Base-by-base conservation (phyloP, 305 asterid species). In the Fraxinus ornus region DNA sequence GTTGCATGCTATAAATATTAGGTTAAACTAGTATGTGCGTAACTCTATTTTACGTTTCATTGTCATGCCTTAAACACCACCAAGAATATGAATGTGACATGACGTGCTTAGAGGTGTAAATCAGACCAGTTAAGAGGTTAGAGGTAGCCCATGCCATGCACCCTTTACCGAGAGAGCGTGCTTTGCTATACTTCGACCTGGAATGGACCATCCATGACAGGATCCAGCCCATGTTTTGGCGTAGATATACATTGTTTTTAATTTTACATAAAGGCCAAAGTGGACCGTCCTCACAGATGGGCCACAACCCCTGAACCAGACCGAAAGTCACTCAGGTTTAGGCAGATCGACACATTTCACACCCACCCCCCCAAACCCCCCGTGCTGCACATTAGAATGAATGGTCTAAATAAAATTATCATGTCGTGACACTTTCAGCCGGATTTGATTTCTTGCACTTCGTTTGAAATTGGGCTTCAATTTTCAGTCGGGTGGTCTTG, bases 401-500 rank as follows among this genome's bases (percentile, higher is more conserved):
- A 41, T 41, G 49, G 49, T 41, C 49, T 8, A 8, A 9, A 41
- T 8, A 41, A 41, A 41, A 41, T 41, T 41, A 8, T 15, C 12
- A 15, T 41, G 17, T 41, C 15, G 2, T 41, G 3, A 41, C 52
- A 41, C 8, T 41, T 49, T 49, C 19, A 49, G 60, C 60, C 2
- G 60, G 1, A 49, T 49, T 49, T 49, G 60, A 49, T 49, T 49
- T 49, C 64, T 52, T 4, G 1, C 5, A 52, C 64, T 17, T 17
- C 19, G 3, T 52, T 5, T 52, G 64, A 52, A 60, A 60, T 22
- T 60, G 70, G 26, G 32, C 30, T 8, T 60, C 52, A 76, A 17
- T 66, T 57, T 86, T 7, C 88, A 94, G 98, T 89, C 97, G 3
- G 99, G 97, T 22, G 99, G 99, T 2, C 91, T 92, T 12, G 91